Conservation (phyloP, 495 filamentous ascomycete species). For the Pseudevernia furfuracea region DNA sequence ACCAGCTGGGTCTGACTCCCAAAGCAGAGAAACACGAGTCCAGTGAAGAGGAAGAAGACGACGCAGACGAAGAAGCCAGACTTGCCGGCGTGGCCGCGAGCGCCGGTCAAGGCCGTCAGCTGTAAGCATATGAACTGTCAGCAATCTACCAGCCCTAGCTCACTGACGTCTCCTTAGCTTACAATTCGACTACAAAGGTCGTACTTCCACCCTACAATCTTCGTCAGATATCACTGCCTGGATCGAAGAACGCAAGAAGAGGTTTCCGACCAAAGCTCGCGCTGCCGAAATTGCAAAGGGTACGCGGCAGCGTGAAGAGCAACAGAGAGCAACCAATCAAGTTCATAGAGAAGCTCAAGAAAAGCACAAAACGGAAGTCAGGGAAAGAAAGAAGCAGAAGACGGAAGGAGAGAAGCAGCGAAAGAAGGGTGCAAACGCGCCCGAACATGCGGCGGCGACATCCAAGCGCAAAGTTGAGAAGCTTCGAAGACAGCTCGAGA, state of each 20-base stretch:
- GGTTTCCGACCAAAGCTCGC: slow-evolving; percentile 59
- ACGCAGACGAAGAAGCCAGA: slow-evolving; percentile 58
- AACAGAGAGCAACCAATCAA: slow-evolving; percentile 10
- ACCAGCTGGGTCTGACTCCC: slow-evolving; percentile 73
- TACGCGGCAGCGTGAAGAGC: slow-evolving; percentile 14
- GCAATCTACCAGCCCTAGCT: slow-evolving; percentile 16
- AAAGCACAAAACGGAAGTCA: slow-evolving; percentile 22
- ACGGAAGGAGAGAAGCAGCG: slow-evolving; percentile 25
- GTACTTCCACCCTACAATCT: slow-evolving; percentile 42
- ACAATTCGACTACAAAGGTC: slow-evolving; percentile 39
- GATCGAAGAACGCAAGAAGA: slow-evolving; percentile 71
- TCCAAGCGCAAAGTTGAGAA: slow-evolving; percentile 46
- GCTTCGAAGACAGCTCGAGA: slow-evolving; percentile 39
- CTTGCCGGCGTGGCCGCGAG: slow-evolving; percentile 34
- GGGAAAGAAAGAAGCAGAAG: slow-evolving; percentile 30
- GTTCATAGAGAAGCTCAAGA: slow-evolving; percentile 14
- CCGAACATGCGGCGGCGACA: slow-evolving; percentile 32
- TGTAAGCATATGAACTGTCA: slow-evolving; percentile 32
- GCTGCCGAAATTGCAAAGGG: slow-evolving; percentile 15
- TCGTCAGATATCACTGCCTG: slow-evolving; percentile 66
- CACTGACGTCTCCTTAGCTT: slow-evolving; percentile 27
- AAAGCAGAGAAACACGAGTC: slow-evolving; percentile 63
- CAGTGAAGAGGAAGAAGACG: slow-evolving; percentile 65
- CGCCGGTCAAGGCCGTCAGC: slow-evolving; percentile 29
- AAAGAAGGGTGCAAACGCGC: slow-evolving; percentile 27